Evolutionary conservation across 2,329 filamentous ascomycete genomes (phyloP), one percentile per base, ranked within the genome.

Genomic region (Stemphylium vesicarium): DNA sequence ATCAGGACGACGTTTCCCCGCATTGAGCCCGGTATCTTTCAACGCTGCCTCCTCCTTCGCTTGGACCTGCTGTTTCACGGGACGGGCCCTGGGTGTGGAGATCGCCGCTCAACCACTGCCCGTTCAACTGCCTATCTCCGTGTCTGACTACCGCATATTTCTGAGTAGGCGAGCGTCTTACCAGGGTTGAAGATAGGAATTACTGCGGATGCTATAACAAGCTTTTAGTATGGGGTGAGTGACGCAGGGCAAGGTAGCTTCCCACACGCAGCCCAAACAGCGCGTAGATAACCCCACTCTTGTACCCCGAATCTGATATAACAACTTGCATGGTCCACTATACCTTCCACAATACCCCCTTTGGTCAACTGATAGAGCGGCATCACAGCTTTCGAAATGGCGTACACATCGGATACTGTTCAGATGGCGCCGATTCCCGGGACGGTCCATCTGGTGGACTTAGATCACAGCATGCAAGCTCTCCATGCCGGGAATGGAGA

Each of bases 361-460:
- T 16, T 9, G 33, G 16, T 10, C 20, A 15, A 13, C 15, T 10
- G 32, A 4, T 32, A 12, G 32, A 29, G 11, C 18, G 8, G 12
- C 1, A 18, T 9, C 15, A 2, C 18, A 32, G 29, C 2, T 29
- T 37, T 32, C 24, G 50, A 16, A 10, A 62, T 64, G 59, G 36
- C 51, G 7, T 15, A n/a, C 20, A 31, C 20, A 16, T 26, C 38
- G 32, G n/a, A 42, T 20, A 15, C 35, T 10, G n/a, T 16, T 8
- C 40, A 45, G 7, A 39, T 29, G 16, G 42, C 43, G 6, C 33
- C 55, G 18, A 47, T 73, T 10, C 78, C 78, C 2, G 78, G 78
- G 7, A 80, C 77, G 2, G 75, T 79, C 3, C 77, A 79, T 52
- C 65, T 80, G 6, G 73, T 80, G 13, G 78, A 80, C 51, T 52